Base-by-base conservation (phyloP, 768 basidiomycete genomes). In the Heimioporus sp. region DNA sequence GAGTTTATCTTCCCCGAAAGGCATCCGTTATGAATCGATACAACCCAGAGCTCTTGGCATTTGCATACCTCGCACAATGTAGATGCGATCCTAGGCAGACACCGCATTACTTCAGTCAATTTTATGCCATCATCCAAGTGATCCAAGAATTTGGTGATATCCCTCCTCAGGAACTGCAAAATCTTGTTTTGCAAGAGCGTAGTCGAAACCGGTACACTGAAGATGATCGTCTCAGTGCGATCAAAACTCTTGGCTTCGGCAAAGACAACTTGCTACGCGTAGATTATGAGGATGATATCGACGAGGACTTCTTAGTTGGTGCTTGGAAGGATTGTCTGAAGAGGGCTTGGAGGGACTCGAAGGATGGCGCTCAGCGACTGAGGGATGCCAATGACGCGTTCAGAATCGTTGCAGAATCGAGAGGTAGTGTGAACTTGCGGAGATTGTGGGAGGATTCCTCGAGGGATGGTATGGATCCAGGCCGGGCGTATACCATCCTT, bases 31-130 rank as follows among this genome's bases (percentile, higher is more conserved):
- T 39, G 32, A 34, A 54, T 11, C 46, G 32, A 54, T 13, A 15
- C 12, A 34, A 36, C 15, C 24, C 57, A 92, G 90, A 87, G 20
- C 72, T 90, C 12, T 76, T 93, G 48, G 73, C 73, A n/a, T 92
- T 90, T 64, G 89, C 84, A 1, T 93, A 92, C 61, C 69, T 85
- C 49, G 85, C 88, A 0, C 89, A 92, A 66, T 87, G 83, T 62
- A 86, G 89, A 53, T 93, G 91, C 66, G 83, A 92, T 60, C 88
- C 89, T 30, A 72, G 68, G 4, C 70, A 75, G 35, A 91, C 89
- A 0, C 57, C 81, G 5, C 64, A 70, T 13, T 87, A 90, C 65
- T 91, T 89, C 66, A 78, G 80, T 3, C 73, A 76, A 48, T 70
- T 92, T 38, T 75, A 72, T 30, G 67, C 69, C 38, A 73, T 90